Evolutionary conservation across 108 stramenopile genomes (phyloP).

Genomic region (Fragilariopsis cylindrus): DNA sequence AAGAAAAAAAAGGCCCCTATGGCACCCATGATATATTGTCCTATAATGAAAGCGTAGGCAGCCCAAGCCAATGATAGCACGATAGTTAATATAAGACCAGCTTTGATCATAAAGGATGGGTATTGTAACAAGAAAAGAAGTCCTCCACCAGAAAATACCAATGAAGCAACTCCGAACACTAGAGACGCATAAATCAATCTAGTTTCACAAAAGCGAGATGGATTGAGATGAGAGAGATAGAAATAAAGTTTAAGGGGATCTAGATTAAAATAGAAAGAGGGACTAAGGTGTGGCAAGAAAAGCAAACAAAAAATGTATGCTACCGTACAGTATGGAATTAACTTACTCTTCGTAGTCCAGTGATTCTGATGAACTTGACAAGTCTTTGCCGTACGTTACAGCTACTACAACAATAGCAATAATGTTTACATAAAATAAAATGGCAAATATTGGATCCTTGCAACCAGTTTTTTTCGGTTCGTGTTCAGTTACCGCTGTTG

Average conservation of each 20-base stretch:
- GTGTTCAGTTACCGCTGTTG: neutral
- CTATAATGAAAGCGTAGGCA: slow-evolving; percentile 49
- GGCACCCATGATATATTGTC: slow-evolving; percentile 55
- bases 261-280: no score
- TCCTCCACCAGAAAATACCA: slow-evolving; percentile 47
- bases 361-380: slow-evolving; percentile 3
- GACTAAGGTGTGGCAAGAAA: no score
- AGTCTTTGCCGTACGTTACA: slow-evolving; percentile 55
- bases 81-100: slow-evolving; percentile 61
- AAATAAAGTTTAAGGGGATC: neutral
- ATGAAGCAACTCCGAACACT: slow-evolving; percentile 41
- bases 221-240: neutral
- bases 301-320: no score
- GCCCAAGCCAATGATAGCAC: slow-evolving; percentile 49
- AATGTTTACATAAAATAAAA: slow-evolving; percentile 63
- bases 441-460: slow-evolving; percentile 85
- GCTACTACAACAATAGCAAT: slow-evolving; percentile 62
- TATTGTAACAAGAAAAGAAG: slow-evolving; percentile 66
- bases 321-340: no score
- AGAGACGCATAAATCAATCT: slow-evolving; percentile 60
- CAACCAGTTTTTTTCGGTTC: slow-evolving; percentile 48
- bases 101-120: slow-evolving; percentile 74
- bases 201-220: slow-evolving; percentile 24
- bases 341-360: slow-evolving; percentile 22
- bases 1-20: slow-evolving; percentile 66